Evolutionary conservation across 208 protist genomes (phyloP), one percentile per base, ranked within the genome.

Genomic region (Porcisia deanei): DNA sequence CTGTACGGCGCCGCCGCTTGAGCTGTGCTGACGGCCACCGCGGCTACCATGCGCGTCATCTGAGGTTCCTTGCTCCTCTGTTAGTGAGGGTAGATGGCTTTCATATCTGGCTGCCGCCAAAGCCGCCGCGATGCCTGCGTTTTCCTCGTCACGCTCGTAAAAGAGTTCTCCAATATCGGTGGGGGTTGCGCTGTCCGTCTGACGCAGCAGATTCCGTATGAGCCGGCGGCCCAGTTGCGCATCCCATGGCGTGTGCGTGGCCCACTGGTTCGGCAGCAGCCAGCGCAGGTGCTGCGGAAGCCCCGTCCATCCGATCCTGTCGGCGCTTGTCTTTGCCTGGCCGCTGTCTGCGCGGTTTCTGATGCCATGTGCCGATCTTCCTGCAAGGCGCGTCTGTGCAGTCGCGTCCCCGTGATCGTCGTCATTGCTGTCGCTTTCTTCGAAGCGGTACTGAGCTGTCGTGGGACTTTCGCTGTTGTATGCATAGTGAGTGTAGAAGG

Each of bases 261-360:
- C 66, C 78, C 78, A 82, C 1, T 72, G 73, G 18, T 66, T 73
- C 39, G 78, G 78, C 58, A 82, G 54, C 68, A 82, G 67, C 78
- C 78, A 82, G 37, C 78, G 73, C 73, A 82, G 73, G 45, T 75
- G 71, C n/a, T 41, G 65, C n/a, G 78, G 78, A 47, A 82, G 68
- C 39, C 20, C 55, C 39, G 43, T 57, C 66, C 47, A 53, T 41
- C 47, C 49, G 47, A 55, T n/a, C 12, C 66, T 57, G 66, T 25
- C 14, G 47, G 43, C 41, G 63, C 63, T 18, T 30, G 39, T 49
- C 63, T 67, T 67, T 41, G 41, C 39, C 63, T 67, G 63, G 16
- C 63, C 41, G 43, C 47, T 12, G 22, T 25, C 37, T 39, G n/a
- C 65, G 22, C 58, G 14, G 57, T 67, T 34, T 18, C 55, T 71